phyloP scores from a whole-genome alignment of 805 yeast species.

The Candida oleophila region DNA sequence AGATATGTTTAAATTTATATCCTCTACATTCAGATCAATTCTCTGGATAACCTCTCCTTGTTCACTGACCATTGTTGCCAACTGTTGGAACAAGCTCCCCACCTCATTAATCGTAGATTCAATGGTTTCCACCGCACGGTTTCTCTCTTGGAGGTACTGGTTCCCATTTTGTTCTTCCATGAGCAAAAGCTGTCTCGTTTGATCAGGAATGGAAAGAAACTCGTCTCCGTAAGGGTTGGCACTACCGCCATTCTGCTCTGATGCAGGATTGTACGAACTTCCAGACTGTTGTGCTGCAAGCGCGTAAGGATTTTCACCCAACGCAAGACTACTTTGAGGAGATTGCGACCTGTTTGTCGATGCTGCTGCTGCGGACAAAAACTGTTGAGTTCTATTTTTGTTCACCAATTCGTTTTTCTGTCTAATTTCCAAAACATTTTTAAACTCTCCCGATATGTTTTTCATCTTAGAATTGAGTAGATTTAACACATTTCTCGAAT shows the following conservation, averaged over 20 bases:
- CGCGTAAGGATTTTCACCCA: constrained; percentile 41
- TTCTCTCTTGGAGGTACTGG: constrained; percentile 77
- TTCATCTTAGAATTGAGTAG: constrained; percentile 85
- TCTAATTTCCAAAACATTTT: constrained; percentile 82
- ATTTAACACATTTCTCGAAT: constrained; percentile 83
- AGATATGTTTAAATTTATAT: constrained; percentile 79
- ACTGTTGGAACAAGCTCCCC: constrained; percentile 88
- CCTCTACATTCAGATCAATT: constrained; percentile 93
- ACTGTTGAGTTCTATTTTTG: constrained; percentile 80
- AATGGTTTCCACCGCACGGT: constrained; percentile 90
- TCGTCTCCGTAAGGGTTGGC: constrained; percentile 38
- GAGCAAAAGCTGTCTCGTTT: constrained; percentile 72
- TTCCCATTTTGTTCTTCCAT: constrained; percentile 81
- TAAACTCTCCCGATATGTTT: constrained; percentile 89
- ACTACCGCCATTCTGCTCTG: constrained; percentile 1
- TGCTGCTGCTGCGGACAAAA: constrained; percentile 55
- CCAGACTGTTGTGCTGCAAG: constrained; percentile 8
- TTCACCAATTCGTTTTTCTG: constrained; percentile 80
- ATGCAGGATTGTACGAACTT: constrained; percentile 25
- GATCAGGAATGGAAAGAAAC: constrained; percentile 74
- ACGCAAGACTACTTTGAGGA: neutral
- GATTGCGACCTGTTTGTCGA: constrained; percentile 13
- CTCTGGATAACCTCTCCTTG: constrained; percentile 96
- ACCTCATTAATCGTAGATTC: constrained; percentile 97
- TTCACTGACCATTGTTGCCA: constrained; percentile 96